Evolutionary conservation across 164 flowering plant genomes (phyloP), one percentile per base, ranked within the genome.

Genomic region (Paratinospora sagittata): DNA sequence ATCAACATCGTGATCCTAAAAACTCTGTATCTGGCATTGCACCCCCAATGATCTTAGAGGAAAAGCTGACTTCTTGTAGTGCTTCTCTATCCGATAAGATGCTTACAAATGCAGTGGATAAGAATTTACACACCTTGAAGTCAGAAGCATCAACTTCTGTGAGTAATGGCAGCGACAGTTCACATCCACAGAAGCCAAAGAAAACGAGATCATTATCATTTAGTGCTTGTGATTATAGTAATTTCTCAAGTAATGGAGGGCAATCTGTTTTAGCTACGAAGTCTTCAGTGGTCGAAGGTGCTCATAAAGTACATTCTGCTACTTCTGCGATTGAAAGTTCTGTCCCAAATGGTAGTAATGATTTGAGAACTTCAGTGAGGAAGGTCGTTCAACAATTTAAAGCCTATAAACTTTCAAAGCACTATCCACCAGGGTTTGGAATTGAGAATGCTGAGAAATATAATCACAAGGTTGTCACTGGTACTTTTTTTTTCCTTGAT

Each of bases 381-480:
- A 94, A 87, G 78, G 95, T 81, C 69, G 87, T 86, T 70, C 95
- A 88, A 73, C 88, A 86, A 67, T 75, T 86, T 60, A 85, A 67
- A 78, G 76, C 75, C 45, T 78, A 92, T 36, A 89, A 84, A 69
- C 73, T 73, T 41, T 78, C 85, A 41, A 84, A 84, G 65, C 78
- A 76, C 24, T 24, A 70, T 63, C 67, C 78, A 17, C 34, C 41
- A 21, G 75, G 67, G 34, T 68, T 26, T 73, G 88, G 78, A 55
- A 75, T 68, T 76, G 97, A 81, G 65, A 68, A 30, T 72, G 71
- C 77, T 65, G 84, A 81, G 66, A 85, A 74, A 78, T 78, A 78
- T 27, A 76, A 33, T 72, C 77, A 80, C 75, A 83, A 88, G 92
- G 96, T 89, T 77, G 67, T 57, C 23, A 21, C 72, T 6, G 17